Conservation (phyloP, 164 flowering plant species). For the Nymphaea colorata region DNA sequence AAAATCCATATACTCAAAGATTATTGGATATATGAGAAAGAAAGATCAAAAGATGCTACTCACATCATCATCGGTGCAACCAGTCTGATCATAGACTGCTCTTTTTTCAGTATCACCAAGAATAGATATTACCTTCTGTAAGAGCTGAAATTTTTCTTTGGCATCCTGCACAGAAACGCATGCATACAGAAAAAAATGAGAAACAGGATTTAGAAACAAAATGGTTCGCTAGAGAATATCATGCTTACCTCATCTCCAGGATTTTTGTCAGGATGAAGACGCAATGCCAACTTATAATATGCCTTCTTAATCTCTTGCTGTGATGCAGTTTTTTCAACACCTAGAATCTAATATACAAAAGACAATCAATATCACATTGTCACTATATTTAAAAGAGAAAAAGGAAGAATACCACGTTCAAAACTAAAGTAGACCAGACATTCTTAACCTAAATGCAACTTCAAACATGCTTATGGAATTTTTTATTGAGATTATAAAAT, state of each 20-base stretch:
- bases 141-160: constrained; percentile 90
- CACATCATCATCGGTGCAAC: constrained; percentile 92
- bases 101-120: constrained; percentile 95
- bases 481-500: background rate
- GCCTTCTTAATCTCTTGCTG: constrained; percentile 94
- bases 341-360: constrained; percentile 50
- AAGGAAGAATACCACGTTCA: background rate
- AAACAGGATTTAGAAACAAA: background rate
- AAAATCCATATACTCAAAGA: background rate
- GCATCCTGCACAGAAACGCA: constrained; percentile 47
- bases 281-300: constrained; percentile 82
- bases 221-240: background rate
- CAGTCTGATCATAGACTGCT: constrained; percentile 93
- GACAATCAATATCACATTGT: background rate
- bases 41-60: constrained; percentile 18
- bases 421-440: background rate
- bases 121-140: constrained; percentile 88
- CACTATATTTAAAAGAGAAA: background rate
- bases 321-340: constrained; percentile 71
- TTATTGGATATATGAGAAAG: background rate
- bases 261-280: constrained; percentile 96
- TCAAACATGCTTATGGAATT: background rate
- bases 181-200: background rate
- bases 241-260: constrained; percentile 77
- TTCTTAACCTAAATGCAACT: background rate